phyloP scores from a whole-genome alignment of 257 asterid species.

The Nicotiana obtusifolia region DNA sequence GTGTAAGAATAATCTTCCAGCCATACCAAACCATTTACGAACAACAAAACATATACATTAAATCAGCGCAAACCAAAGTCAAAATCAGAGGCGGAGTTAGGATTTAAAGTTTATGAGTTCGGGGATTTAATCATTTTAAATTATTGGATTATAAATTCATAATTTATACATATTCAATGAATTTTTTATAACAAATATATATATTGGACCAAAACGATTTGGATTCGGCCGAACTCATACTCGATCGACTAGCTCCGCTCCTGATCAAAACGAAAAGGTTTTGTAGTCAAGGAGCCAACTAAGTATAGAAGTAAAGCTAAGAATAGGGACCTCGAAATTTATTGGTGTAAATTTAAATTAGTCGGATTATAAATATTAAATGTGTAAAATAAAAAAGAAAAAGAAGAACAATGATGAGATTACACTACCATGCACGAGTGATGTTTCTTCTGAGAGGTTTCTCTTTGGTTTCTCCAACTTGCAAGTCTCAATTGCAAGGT shows the following conservation, averaged over 20 bases:
- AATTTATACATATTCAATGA: no score
- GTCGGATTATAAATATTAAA: not conserved
- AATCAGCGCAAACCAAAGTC: not conserved
- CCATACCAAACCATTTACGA: not conserved
- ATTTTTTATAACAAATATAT: no score
- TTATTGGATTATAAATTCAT: no score
- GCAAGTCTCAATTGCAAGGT: not conserved
- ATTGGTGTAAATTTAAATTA: not conserved
- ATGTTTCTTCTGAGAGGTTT: not conserved
- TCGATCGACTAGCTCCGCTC: no score
- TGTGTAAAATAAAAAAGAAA: not conserved
- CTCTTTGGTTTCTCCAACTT: not conserved
- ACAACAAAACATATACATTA: not conserved
- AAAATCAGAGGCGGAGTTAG: no score
- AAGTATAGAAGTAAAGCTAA: no score
- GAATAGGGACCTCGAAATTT: no score
- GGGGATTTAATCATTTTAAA: no score
- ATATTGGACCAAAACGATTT: no score
- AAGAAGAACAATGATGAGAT: slow-evolving; percentile 7
- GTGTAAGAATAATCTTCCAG: not conserved
- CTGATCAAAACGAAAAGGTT: not conserved
- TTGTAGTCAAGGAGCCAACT: not conserved
- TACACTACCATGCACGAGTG: not conserved
- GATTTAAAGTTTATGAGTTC: no score
- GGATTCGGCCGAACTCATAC: no score